These are phyloP conservation scores for Backusella sp. DNA, from an alignment of 192 early-diverging fungal species.

Conservation along the genomic window DNA sequence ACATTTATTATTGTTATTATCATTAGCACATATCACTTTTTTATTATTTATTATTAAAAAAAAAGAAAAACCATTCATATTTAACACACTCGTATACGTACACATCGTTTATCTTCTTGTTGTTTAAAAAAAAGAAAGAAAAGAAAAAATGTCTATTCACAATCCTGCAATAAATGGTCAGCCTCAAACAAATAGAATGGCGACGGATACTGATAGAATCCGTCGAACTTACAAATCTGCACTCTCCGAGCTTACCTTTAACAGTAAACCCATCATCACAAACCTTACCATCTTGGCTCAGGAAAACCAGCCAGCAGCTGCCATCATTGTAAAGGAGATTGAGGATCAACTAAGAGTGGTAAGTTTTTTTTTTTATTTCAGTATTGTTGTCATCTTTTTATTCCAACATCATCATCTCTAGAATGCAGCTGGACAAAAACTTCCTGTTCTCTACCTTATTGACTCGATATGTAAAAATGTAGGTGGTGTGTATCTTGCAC, in stretches of 20 bases:
- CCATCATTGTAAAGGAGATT: constrained; percentile 77
- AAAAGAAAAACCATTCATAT: neutral
- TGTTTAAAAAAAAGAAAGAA: neutral
- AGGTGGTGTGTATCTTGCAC: constrained; percentile 68
- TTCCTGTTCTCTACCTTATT: constrained; percentile 87
- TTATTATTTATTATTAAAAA: neutral
- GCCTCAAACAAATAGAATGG: neutral
- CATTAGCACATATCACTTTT: too few species aligned
- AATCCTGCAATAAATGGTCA: constrained; percentile 12
- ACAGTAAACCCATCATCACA: constrained; percentile 91
- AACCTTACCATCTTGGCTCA: constrained; percentile 84
- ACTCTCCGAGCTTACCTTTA: constrained; percentile 84
- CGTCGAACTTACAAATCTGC: constrained; percentile 20
- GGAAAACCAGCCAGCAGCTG: constrained; percentile 64
- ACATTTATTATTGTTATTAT: too few species aligned
- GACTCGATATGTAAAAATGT: constrained; percentile 98
- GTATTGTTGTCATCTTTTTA: neutral
- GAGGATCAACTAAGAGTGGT: constrained; percentile 52
- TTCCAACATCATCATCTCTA: constrained; percentile 28
- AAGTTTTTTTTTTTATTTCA: constrained; percentile 17
- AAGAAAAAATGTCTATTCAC: constrained; percentile 3
- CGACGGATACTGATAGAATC: constrained; percentile 24
- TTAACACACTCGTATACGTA: neutral
- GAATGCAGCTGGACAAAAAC: constrained; percentile 72
- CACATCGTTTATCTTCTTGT: neutral